Evolutionary conservation across 1,139 yeast species (phyloP).

Genomic region (Blastobotrys illinoisensis): DNA sequence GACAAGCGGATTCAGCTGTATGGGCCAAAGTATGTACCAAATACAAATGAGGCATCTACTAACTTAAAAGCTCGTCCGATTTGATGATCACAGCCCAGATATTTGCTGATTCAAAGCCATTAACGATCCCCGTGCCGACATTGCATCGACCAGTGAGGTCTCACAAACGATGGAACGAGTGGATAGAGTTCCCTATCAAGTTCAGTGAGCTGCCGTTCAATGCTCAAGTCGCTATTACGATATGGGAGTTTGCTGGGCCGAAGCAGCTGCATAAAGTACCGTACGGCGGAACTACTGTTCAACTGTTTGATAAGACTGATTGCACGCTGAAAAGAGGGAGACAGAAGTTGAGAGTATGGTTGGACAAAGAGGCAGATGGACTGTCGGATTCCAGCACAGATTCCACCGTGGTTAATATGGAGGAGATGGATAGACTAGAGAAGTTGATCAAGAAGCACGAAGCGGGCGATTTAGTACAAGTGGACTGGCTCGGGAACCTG

Average conservation of each 20-base stretch:
- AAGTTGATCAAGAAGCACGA: conserved; percentile 56
- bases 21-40: conserved; percentile 16
- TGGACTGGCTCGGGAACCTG: conserved; percentile 73
- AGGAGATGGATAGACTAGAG: conserved; percentile 43
- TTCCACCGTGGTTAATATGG: conserved; percentile 25
- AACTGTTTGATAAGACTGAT: conserved; percentile 49
- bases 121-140: conserved; percentile 66
- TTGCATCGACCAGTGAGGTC: conserved; percentile 55
- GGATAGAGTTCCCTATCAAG: conserved; percentile 65
- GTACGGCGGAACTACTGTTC: conserved; percentile 53
- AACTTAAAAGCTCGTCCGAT: conserved; percentile 44
- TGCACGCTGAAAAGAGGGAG: conserved; percentile 52
- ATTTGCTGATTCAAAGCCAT: conserved; percentile 53
- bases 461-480: conserved; percentile 55
- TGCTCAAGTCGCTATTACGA: conserved; percentile 53
- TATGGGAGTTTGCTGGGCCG: conserved; percentile 61
- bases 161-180: conserved; percentile 46
- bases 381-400: conserved; percentile 27
- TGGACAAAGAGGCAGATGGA: conserved; percentile 34
- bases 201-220: conserved; percentile 63
- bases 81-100: conserved; percentile 59
- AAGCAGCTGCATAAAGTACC: conserved; percentile 37
- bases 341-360: conserved; percentile 44
- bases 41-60: background rate
- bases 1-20: conserved; percentile 21